phyloP scores from a whole-genome alignment of 2,329 filamentous ascomycete species.

The Xenosphaeropsis pyriputrescens region DNA sequence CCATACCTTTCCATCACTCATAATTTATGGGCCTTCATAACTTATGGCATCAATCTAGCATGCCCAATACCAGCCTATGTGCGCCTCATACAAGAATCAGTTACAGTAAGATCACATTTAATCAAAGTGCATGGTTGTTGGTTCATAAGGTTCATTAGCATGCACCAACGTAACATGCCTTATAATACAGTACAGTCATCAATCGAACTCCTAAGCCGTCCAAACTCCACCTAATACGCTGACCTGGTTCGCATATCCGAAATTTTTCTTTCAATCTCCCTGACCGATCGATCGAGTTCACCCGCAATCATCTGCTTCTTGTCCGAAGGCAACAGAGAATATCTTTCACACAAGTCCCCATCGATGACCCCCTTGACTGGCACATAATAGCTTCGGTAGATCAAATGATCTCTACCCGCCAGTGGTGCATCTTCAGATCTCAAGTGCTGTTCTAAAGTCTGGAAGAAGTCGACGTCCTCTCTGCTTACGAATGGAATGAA shows the following conservation, averaged over 20 bases:
- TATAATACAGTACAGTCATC: too few relatives aligned
- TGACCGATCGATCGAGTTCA: conserved; percentile 77
- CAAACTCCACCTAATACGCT: too few relatives aligned
- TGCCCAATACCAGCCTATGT: too few relatives aligned
- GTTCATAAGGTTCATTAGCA: too few relatives aligned
- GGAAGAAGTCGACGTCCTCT: conserved; percentile 96
- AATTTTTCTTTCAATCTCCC: conserved; percentile 94
- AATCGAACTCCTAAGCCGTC: too few relatives aligned
- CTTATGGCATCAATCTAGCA: too few relatives aligned
- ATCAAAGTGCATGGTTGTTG: too few relatives aligned
- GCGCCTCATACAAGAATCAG: too few relatives aligned
- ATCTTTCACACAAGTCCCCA: conserved; percentile 90
- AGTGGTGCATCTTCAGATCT: conserved; percentile 76
- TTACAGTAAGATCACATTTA: too few relatives aligned
- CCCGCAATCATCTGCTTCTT: conserved; percentile 92
- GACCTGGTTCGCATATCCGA: conserved; percentile 23
- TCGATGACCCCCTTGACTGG: conserved; percentile 96
- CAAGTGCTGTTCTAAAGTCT: conserved; percentile 79
- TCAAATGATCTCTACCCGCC: conserved; percentile 85
- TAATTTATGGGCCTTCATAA: too few relatives aligned
- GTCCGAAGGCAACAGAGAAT: conserved; percentile 67
- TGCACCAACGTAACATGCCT: too few relatives aligned
- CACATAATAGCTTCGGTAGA: conserved; percentile 90
- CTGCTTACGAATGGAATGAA: conserved; percentile 83
- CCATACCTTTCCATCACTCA: too few relatives aligned